phyloP scores from a whole-genome alignment of 2,329 filamentous ascomycete species.

The Domatiomyces globalis region DNA sequence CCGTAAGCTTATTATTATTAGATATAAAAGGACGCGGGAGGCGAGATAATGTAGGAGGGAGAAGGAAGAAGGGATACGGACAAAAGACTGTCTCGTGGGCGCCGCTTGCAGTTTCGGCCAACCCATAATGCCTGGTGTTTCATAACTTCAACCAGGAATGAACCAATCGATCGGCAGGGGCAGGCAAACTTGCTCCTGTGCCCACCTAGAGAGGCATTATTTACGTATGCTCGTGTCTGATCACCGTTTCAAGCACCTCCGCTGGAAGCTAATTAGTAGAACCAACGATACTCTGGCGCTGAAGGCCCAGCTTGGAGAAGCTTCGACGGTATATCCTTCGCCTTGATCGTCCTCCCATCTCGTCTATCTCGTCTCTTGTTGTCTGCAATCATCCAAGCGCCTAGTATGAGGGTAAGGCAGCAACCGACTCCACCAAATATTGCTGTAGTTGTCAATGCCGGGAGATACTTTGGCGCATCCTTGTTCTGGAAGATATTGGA shows the following conservation, averaged over 20 bases:
- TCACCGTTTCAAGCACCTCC: neutral
- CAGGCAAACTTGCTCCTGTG: no score
- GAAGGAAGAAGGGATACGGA: no score
- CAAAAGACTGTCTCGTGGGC: no score
- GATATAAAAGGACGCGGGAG: no score
- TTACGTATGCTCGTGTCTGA: no score
- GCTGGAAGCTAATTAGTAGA: conserved; percentile 18
- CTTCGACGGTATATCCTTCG: conserved; percentile 44
- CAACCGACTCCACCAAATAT: conserved; percentile 48
- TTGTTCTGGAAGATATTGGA: conserved; percentile 53
- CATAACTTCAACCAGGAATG: no score
- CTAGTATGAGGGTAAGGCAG: conserved; percentile 40
- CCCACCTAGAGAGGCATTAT: no score
- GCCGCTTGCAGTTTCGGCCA: no score
- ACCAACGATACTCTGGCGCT: conserved; percentile 45
- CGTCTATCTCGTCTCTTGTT: conserved; percentile 46
- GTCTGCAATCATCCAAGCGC: conserved; percentile 49
- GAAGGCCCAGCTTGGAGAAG: conserved; percentile 41
- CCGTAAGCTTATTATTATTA: no score
- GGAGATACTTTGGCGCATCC: conserved; percentile 52
- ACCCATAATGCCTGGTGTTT: no score
- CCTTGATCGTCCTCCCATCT: conserved; percentile 42
- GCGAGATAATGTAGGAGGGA: no score
- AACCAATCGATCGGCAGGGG: no score
- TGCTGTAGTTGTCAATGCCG: conserved; percentile 51